Conservation (phyloP, 129 eudicot genomes). For the Rutidosis leptorrhynchoides region DNA sequence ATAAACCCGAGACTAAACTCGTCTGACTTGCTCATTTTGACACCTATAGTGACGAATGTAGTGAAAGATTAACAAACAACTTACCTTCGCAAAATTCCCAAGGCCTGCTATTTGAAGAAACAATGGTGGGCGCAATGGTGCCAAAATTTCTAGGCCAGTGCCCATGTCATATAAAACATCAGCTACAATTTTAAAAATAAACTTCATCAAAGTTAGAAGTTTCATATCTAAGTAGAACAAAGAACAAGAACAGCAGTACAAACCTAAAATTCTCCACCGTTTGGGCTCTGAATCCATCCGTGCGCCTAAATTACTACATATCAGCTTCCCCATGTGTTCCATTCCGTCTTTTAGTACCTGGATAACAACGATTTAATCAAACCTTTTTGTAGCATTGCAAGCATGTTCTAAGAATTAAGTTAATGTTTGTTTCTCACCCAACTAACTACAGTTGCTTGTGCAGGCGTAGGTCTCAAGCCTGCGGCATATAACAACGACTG, state of each 20-base stretch:
- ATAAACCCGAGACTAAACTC: not conserved
- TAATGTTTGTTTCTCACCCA: conserved; percentile 56
- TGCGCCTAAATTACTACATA: conserved; percentile 93
- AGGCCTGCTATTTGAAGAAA: conserved; percentile 97
- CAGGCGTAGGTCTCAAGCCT: conserved; percentile 96
- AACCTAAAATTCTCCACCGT: conserved; percentile 90
- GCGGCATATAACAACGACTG: conserved; percentile 98
- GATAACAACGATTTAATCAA: conserved; percentile 12
- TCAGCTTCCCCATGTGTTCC: conserved; percentile 88
- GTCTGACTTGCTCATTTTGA: not conserved
- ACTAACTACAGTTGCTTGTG: conserved; percentile 98
- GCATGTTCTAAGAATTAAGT: not conserved
- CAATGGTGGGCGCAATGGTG: conserved; percentile 88
- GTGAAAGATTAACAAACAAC: conserved; percentile 6
- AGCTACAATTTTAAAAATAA: conserved; percentile 48
- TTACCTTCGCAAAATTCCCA: conserved; percentile 94
- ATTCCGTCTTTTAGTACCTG: conserved; percentile 92
- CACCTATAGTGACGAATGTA: not conserved
- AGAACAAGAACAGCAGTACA: conserved; percentile 10
- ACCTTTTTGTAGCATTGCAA: not conserved
- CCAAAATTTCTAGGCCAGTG: conserved; percentile 79
- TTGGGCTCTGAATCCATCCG: conserved; percentile 98
- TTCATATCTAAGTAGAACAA: not conserved
- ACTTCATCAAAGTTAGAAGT: not conserved
- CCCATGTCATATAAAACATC: conserved; percentile 93